phyloP scores from a whole-genome alignment of 805 yeast genomes.

The Maudiozyma barnettii region DNA sequence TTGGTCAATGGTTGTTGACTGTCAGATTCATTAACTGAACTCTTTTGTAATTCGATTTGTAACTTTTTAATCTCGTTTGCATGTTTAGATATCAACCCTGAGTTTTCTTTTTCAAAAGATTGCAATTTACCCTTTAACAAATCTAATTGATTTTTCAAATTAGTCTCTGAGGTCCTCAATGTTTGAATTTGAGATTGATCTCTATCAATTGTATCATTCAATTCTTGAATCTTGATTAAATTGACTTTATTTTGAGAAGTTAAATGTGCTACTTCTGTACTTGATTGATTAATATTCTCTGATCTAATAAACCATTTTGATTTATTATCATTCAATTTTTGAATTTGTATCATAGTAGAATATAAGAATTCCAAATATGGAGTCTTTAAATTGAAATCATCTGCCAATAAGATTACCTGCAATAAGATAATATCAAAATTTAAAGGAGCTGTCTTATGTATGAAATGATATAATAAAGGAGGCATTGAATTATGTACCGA shows the following conservation, averaged over 20 bases:
- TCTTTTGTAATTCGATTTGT: slow-evolving; percentile 1
- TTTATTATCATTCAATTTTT: slow-evolving; percentile 37
- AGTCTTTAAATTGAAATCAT: slow-evolving; percentile 74
- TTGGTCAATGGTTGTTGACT: background rate
- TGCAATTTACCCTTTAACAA: background rate
- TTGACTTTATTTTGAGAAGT: slow-evolving; percentile 3
- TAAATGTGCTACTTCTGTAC: slow-evolving; percentile 2
- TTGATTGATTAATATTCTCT: slow-evolving; percentile 1
- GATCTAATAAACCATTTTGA: slow-evolving; percentile 27
- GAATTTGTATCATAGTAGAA: slow-evolving; percentile 62
- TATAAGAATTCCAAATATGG: slow-evolving; percentile 86
- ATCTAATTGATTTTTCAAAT: background rate
- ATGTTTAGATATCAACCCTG: background rate
- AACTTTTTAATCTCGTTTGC: background rate
- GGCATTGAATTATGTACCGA: slow-evolving; percentile 44
- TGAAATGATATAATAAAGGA: slow-evolving; percentile 56
- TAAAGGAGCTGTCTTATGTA: slow-evolving; percentile 41
- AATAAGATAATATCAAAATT: slow-evolving; percentile 68
- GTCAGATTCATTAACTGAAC: background rate
- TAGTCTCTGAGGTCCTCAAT: background rate
- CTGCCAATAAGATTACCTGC: slow-evolving; percentile 85
- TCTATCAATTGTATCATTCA: background rate
- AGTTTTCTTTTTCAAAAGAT: slow-evolving; percentile 1
- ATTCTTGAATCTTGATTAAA: background rate
- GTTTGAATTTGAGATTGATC: background rate